phyloP scores from a whole-genome alignment of 208 protist species.

The Strigomonas culicis region DNA sequence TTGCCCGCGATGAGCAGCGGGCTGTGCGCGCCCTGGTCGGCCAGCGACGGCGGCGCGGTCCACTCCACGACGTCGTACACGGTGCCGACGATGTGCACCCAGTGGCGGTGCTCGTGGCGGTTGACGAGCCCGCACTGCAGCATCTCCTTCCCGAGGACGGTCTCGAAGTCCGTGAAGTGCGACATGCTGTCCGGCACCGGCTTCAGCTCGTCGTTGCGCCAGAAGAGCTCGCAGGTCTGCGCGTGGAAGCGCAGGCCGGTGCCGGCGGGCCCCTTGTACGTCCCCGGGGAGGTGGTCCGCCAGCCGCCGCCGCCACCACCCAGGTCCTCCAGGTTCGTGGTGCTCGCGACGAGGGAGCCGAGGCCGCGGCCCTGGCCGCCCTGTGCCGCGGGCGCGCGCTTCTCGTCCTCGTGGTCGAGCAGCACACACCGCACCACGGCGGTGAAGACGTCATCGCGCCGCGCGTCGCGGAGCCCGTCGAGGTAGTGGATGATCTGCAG shows the following conservation, averaged over 20 bases:
- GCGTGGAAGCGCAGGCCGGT: constrained; percentile 67
- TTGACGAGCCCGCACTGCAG: constrained; percentile 73
- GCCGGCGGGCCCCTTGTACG: constrained; percentile 31
- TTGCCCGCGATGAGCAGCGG: constrained; percentile 41
- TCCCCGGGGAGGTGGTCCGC: constrained; percentile 20
- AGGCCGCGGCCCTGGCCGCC: constrained; percentile 6
- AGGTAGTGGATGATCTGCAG: constrained; percentile 27
- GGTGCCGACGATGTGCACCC: constrained; percentile 82
- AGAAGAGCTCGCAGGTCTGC: constrained; percentile 77
- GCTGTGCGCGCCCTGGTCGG: constrained; percentile 48
- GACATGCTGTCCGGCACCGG: constrained; percentile 86
- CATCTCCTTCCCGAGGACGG: constrained; percentile 62
- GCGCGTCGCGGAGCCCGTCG: constrained; percentile 10
- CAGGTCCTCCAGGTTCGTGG: not conserved
- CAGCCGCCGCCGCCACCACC: constrained; percentile 8
- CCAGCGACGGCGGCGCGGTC: constrained; percentile 29
- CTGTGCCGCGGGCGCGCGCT: constrained; percentile 13
- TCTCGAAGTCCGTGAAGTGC: constrained; percentile 81
- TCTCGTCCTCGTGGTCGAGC: constrained; percentile 21
- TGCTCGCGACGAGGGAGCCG: constrained; percentile 1
- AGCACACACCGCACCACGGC: constrained; percentile 34
- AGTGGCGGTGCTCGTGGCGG: constrained; percentile 57
- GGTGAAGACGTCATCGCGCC: constrained; percentile 26
- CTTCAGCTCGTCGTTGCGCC: constrained; percentile 75
- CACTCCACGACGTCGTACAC: constrained; percentile 80